A percentile compares a stretch with the other conserved stretches of the same genome.
Conservation (phyloP, 352 stramenopile species). For the Pythium pectinolyticum region DNA sequence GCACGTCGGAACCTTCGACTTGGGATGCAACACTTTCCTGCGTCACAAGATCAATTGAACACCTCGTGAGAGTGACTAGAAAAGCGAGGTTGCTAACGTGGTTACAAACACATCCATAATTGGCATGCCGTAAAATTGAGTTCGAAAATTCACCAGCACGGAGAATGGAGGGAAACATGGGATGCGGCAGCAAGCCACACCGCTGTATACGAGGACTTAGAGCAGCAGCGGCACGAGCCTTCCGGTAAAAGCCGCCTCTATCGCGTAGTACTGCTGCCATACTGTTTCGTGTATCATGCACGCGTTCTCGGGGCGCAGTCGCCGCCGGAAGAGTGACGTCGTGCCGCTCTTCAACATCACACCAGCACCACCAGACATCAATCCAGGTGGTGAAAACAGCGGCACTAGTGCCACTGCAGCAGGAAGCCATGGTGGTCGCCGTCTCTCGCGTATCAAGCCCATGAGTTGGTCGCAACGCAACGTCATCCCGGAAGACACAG, state of each 20-base stretch:
- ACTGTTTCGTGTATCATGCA: neutral
- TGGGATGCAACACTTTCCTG: neutral
- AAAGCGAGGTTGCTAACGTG: neutral
- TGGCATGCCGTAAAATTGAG: neutral
- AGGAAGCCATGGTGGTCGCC: neutral
- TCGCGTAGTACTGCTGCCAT: neutral
- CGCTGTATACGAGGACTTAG: too few relatives aligned
- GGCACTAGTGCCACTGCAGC: neutral
- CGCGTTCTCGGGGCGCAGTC: slow-evolving; percentile 2
- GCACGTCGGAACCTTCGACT: neutral
- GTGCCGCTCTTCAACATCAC: slow-evolving; percentile 11
- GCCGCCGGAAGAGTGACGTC: slow-evolving; percentile 21
- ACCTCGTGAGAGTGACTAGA: slow-evolving; percentile 1
- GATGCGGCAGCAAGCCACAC: neutral
- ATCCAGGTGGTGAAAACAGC: neutral
- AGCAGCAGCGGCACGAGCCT: too few relatives aligned
- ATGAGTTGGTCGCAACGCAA: slow-evolving; percentile 9
- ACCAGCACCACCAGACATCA: neutral
- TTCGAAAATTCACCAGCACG: too few relatives aligned
- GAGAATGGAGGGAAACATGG: neutral
- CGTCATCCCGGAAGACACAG: neutral
- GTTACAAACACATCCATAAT: slow-evolving; percentile 9
- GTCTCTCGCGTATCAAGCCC: slow-evolving; percentile 10
- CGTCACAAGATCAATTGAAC: too few relatives aligned
- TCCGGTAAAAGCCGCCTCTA: too few relatives aligned